Percentiles rank a stretch among this genome's conserved stretches.
phyloP scores from a whole-genome alignment of 345 rosid genomes.

The Raphanus raphanistrum region DNA sequence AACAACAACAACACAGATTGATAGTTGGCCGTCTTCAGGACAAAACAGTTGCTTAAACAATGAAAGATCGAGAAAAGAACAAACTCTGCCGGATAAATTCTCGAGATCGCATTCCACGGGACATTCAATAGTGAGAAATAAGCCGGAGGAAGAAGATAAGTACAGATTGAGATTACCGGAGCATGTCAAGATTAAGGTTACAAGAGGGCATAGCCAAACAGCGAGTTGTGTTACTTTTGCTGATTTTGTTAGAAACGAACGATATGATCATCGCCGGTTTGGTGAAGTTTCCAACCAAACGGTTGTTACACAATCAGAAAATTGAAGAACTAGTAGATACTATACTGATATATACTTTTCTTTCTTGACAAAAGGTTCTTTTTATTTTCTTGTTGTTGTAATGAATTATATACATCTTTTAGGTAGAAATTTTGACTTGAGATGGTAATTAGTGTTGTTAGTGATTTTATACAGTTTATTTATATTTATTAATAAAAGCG shows the following conservation, averaged over 20 bases:
- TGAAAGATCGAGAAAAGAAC: constrained; percentile 18
- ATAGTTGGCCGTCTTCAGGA: constrained; percentile 36
- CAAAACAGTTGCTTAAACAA: constrained; percentile 16
- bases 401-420: constrained; percentile 14
- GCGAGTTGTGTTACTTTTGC: constrained; percentile 68
- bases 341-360: background rate
- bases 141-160: constrained; percentile 50
- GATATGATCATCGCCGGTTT: constrained; percentile 33
- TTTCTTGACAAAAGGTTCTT: constrained; percentile 8
- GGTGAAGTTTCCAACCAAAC: constrained; percentile 41
- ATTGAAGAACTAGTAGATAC: background rate
- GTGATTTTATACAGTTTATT: background rate
- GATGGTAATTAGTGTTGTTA: constrained; percentile 22
- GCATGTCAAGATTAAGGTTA: constrained; percentile 41
- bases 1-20: constrained; percentile 33
- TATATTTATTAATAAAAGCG: constrained; percentile 7
- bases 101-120: constrained; percentile 77
- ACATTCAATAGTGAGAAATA: constrained; percentile 51
- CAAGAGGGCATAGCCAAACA: constrained; percentile 35
- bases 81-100: constrained; percentile 40
- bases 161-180: constrained; percentile 60
- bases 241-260: constrained; percentile 36
- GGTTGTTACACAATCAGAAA: background rate
- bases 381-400: constrained; percentile 29
- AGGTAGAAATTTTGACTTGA: constrained; percentile 11